Base-by-base conservation (phyloP, 2,329 filamentous ascomycete species). In the Dactylellina cionopaga region DNA sequence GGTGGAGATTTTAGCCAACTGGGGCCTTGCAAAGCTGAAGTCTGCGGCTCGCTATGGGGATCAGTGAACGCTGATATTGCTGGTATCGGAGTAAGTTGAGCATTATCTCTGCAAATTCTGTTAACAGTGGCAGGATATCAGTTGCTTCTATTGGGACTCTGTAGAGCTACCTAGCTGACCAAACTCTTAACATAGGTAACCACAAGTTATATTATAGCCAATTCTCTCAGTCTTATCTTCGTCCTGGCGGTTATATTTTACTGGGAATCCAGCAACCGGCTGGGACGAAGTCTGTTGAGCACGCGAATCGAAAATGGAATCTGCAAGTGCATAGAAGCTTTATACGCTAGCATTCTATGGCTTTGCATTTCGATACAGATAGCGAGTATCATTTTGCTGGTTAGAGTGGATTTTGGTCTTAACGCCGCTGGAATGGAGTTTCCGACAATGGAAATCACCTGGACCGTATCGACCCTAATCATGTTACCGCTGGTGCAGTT, bases 201-300 rank as follows among this genome's bases (percentile, higher is more conserved):
- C 37, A 46, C 35, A 11, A 54, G 63, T 35, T 68, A 68, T 15
- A 68, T 59, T 17, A 60, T 68, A 13, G 54, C 25, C n/a, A 68
- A 54, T 31, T 59, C 44, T n/a, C 25, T 68, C 11, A 58, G 52
- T 19, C n/a, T 68, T 2, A n/a, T 60, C n/a, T 59, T 15, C n/a
- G 44, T 68, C 4, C n/a, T 60, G n/a, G 54, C 31, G n/a, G 4
- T 68, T 2, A 37, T 51, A 1, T 7, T 37, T 2, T 68, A 68
- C 63, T 68, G 63, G 63, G 63, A 68, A 17, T 17, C 27, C 6
- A 44, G 44, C 3, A 35, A 25, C 9, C 13, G 13, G 3, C 9
- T 19, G 9, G 11, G 19, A 24, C 13, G 46, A 25, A 44, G 35
- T 22, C 29, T 59, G 15, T 33, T 68, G 3, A 54, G 35, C 63